These are phyloP conservation scores for Beta vulgaris DNA, from an alignment of 148 eudicot species.

Conservation along the genomic window DNA sequence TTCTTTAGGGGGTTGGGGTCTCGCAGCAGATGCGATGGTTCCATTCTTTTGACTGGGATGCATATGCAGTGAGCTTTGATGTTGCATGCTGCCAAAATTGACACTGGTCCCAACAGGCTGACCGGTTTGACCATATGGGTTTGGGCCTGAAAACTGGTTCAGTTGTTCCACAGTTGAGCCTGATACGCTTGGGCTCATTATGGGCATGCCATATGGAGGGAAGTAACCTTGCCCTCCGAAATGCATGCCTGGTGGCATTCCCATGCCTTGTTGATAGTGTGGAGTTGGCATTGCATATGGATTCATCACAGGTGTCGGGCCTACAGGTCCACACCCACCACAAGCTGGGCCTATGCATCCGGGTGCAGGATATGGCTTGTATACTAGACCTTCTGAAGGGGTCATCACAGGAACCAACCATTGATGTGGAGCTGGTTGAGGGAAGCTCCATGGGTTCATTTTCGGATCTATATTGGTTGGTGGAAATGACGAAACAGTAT, in stretches of 20 bases:
- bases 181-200: constrained; percentile 39
- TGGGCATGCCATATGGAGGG: constrained; percentile 65
- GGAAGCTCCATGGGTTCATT: constrained; percentile 46
- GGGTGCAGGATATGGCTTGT: constrained; percentile 81
- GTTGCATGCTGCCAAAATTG: constrained; percentile 32
- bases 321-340: constrained; percentile 45
- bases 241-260: constrained; percentile 41
- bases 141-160: constrained; percentile 30
- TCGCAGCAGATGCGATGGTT: constrained; percentile 18
- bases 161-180: constrained; percentile 49
- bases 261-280: constrained; percentile 47
- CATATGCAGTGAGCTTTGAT: constrained; percentile 38
- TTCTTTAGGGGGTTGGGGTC: constrained; percentile 30
- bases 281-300: constrained; percentile 44
- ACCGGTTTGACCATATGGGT: constrained; percentile 31
- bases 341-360: constrained; percentile 42
- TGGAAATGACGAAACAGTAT: constrained; percentile 20
- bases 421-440: constrained; percentile 64
- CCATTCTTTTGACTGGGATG: constrained; percentile 36
- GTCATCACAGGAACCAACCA: constrained; percentile 93
- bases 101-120: constrained; percentile 27
- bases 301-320: constrained; percentile 37
- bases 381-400: constrained; percentile 88
- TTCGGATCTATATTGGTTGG: constrained; percentile 38
- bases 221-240: constrained; percentile 54